Conservation (phyloP, 306 rosid genomes). For the Citrullus mucosospermus region DNA sequence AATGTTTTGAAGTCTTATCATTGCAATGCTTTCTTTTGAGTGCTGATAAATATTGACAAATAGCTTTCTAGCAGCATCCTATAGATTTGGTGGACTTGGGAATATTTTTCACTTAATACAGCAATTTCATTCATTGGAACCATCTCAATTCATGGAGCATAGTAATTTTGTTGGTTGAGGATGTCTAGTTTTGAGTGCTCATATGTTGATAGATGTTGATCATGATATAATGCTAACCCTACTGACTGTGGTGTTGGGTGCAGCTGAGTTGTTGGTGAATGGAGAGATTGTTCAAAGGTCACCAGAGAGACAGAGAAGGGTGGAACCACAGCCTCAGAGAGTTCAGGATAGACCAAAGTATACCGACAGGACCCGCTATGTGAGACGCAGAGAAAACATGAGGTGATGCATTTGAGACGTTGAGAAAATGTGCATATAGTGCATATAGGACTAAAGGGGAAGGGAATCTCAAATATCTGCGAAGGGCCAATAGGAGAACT, state of each 20-base stretch:
- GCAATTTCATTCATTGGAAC: no score
- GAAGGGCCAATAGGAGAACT: background rate
- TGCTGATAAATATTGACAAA: no score
- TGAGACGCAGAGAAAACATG: conserved; percentile 53
- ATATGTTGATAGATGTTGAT: background rate
- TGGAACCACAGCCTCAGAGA: conserved; percentile 85
- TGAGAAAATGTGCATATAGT: background rate
- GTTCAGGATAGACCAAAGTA: conserved; percentile 83
- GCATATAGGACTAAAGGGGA: background rate
- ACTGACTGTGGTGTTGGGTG: background rate
- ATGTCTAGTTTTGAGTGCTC: background rate
- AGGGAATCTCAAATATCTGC: background rate
- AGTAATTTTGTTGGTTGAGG: background rate
- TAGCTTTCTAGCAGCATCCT: background rate
- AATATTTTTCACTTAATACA: no score
- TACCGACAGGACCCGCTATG: conserved; percentile 77
- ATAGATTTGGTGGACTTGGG: background rate
- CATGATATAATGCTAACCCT: background rate
- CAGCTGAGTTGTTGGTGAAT: conserved; percentile 87
- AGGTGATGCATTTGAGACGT: conserved; percentile 20
- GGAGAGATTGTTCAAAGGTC: conserved; percentile 92
- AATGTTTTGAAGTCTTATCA: conserved; percentile 1
- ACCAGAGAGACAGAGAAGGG: conserved; percentile 93
- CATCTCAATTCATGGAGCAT: no score
- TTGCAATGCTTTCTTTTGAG: conserved; percentile 36